Conservation (phyloP, 2,329 filamentous ascomycete genomes). For the Fusarium miscanthi region DNA sequence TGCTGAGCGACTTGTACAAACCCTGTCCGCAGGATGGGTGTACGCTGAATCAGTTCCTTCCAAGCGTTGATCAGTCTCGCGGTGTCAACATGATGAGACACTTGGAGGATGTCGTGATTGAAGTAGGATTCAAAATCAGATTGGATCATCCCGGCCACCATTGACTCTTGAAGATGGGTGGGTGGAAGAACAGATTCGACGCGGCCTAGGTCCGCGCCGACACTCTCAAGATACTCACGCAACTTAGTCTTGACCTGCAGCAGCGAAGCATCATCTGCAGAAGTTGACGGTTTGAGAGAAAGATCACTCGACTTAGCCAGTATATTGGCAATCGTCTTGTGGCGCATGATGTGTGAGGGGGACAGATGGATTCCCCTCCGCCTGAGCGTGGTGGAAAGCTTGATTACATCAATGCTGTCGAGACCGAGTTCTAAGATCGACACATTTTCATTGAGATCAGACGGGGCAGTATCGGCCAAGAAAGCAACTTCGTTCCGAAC, state of each 20-base stretch:
- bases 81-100: slow-evolving; percentile 67
- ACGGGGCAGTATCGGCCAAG: slow-evolving; percentile 65
- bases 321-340: slow-evolving; percentile 75
- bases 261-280: slow-evolving; percentile 7
- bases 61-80: slow-evolving; percentile 70
- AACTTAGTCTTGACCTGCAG: slow-evolving; percentile 50
- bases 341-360: slow-evolving; percentile 81
- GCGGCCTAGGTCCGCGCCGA: slow-evolving; percentile 50
- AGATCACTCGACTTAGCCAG: slow-evolving; percentile 17
- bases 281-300: neutral
- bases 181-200: slow-evolving; percentile 75
- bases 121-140: slow-evolving; percentile 83
- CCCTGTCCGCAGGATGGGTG: slow-evolving; percentile 79
- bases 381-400: slow-evolving; percentile 78
- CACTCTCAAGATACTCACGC: slow-evolving; percentile 50
- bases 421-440: slow-evolving; percentile 85
- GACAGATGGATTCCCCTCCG: slow-evolving; percentile 68
- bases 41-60: slow-evolving; percentile 65
- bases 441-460: slow-evolving; percentile 65
- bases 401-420: slow-evolving; percentile 93
- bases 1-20: slow-evolving; percentile 76
- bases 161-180: slow-evolving; percentile 87
- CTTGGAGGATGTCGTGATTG: slow-evolving; percentile 81
- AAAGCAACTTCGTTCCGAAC: slow-evolving; percentile 72
- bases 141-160: slow-evolving; percentile 83